Percentiles rank a stretch among this genome's conserved stretches.
Conservation (phyloP, 2,329 filamentous ascomycete genomes). For the Fusarium sp. region DNA sequence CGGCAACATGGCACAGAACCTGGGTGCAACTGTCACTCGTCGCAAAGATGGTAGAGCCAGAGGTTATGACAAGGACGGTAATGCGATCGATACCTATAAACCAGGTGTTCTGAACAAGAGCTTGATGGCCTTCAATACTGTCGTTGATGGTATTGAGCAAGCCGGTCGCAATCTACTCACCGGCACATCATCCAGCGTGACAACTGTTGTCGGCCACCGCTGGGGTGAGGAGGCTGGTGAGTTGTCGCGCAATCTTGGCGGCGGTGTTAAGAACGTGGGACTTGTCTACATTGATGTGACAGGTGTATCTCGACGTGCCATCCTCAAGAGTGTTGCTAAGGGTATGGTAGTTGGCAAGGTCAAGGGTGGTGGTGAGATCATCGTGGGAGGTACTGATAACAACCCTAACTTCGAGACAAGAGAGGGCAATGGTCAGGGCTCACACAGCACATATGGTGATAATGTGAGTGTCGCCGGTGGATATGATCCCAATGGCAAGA, state of each 20-base stretch:
- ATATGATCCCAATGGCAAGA: conserved; percentile 47
- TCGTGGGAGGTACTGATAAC: conserved; percentile 73
- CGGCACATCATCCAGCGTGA: conserved; percentile 80
- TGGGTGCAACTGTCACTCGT: conserved; percentile 76
- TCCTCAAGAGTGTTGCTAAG: conserved; percentile 95
- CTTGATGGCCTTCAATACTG: conserved; percentile 94
- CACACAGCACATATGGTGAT: conserved; percentile 43
- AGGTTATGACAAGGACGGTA: conserved; percentile 76
- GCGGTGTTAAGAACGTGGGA: conserved; percentile 94
- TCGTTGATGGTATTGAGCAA: conserved; percentile 93
- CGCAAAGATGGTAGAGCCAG: conserved; percentile 63
- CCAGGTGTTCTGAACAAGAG: conserved; percentile 95
- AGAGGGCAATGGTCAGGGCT: conserved; percentile 37
- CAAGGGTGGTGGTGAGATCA: conserved; percentile 75
- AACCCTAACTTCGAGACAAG: conserved; percentile 35
- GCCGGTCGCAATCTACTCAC: conserved; percentile 81
- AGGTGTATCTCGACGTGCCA: conserved; percentile 86
- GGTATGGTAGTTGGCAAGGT: conserved; percentile 92
- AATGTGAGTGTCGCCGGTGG: conserved; percentile 41
- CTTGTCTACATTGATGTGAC: conserved; percentile 97
- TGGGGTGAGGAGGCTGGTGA: conserved; percentile 88
- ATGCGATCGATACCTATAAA: conserved; percentile 74
- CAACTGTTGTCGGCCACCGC: conserved; percentile 85
- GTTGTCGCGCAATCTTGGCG: conserved; percentile 78
- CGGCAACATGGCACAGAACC: conserved; percentile 84